Evolutionary conservation across 164 flowering plant genomes (phyloP).

Genomic region (Stephania yunnanensis): DNA sequence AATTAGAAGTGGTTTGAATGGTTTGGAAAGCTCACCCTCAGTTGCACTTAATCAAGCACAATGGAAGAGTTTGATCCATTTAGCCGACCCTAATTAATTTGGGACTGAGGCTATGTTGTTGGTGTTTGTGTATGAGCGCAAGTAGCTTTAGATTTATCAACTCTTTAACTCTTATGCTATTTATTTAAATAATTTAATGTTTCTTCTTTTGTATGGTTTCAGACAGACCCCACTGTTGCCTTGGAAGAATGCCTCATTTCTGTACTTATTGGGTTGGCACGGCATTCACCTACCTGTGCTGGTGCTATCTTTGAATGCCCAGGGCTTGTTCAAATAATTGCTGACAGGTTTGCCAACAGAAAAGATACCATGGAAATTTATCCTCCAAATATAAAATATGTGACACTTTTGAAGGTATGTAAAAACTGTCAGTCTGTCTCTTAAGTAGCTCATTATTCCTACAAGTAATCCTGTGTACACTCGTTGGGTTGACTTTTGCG

Average conservation of each 20-base stretch:
- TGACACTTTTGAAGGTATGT: constrained; percentile 61
- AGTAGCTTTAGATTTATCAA: neutral
- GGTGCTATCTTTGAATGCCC: constrained; percentile 61
- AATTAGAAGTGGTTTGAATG: too few species aligned
- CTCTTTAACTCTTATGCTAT: neutral
- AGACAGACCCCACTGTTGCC: constrained; percentile 53
- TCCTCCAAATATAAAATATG: constrained; percentile 60
- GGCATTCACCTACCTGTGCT: constrained; percentile 84
- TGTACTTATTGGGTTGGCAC: constrained; percentile 63
- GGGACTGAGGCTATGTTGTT: neutral
- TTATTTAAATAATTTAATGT: neutral
- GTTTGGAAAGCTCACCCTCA: too few species aligned
- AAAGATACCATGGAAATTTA: constrained; percentile 29
- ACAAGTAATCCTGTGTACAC: neutral
- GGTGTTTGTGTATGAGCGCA: neutral
- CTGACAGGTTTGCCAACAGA: constrained; percentile 39
- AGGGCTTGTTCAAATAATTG: constrained; percentile 60
- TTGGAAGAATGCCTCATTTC: constrained; percentile 70
- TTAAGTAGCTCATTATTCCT: neutral
- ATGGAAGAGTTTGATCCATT: too few species aligned
- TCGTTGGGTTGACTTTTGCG: neutral
- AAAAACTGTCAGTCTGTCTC: neutral
- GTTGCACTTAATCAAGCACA: too few species aligned
- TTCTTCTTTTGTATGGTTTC: constrained; percentile 25
- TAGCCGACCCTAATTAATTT: too few species aligned